Evolutionary conservation across 352 stramenopile genomes (phyloP), one percentile per base, ranked within the genome.

Genomic region (Phytopythium helicoides): DNA sequence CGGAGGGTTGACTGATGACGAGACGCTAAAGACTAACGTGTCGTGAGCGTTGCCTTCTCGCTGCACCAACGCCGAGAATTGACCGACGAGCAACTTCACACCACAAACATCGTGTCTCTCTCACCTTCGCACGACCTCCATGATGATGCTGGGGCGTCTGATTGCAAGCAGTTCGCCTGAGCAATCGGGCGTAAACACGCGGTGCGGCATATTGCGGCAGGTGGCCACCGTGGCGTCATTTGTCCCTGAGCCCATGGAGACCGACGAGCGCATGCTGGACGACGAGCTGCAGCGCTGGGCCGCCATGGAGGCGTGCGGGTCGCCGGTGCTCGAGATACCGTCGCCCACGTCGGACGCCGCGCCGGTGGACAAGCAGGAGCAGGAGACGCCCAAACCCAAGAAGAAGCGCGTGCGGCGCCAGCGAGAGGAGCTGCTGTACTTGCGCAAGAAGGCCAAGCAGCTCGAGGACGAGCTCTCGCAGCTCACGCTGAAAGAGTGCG

Each of bases 321-420:
- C n/a, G 15, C 4, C 16, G 5, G 23, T 26, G 2, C 12, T 21
- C 10, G 18, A 23, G 6, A 19, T 8, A 23, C 21, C 41, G 22
- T 21, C 21, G 1, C 22, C 41, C 4, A 47, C 41, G 41, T 14
- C 0, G 4, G 12, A 47, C 41, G 5, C 3, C 3, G 38, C 1
- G 7, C 18, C 38, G 7, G 3, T 16, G 22, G 41, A 6, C 14
- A 16, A 34, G 25, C 16, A 23, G 15, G 21, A 3, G 40, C 4
- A 11, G 40, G 40, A 18, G 1, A 16, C 21, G 21, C 22, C 41
- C 4, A 48, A 35, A 26, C 42, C 42, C 8, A 58, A 58, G 52
- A 74, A 71, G 58, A 74, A 74, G 35, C 52, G 66, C 6, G 64
- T 74, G 35, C 66, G 66, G 23, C 54, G 68, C 46, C 68, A 78